phyloP scores from a whole-genome alignment of 2,329 filamentous ascomycete species.

The Cryphonectria japonica region DNA sequence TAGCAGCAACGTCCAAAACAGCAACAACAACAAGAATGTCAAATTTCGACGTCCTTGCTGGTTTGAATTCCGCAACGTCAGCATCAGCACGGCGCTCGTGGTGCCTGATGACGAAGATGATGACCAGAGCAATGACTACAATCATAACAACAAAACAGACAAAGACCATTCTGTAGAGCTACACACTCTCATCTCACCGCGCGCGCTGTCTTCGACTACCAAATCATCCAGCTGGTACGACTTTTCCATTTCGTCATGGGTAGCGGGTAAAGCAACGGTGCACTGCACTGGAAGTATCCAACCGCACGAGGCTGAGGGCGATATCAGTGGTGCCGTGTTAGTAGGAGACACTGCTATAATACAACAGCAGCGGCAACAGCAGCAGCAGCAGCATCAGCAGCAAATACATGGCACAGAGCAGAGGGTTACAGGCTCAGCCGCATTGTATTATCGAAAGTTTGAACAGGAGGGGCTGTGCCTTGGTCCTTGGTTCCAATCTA shows the following conservation, averaged over 20 bases:
- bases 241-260: slow-evolving; percentile 31
- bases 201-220: no score
- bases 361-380: neutral
- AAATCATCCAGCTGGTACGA: slow-evolving; percentile 25
- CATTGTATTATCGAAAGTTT: neutral
- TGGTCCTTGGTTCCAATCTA: neutral
- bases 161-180: neutral
- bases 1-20: neutral
- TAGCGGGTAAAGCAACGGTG: slow-evolving; percentile 13
- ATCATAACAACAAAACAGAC: neutral
- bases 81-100: neutral
- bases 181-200: no score
- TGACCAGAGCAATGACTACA: neutral
- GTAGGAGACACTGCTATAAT: neutral
- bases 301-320: no score
- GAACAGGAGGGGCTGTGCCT: neutral
- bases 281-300: slow-evolving; percentile 31
- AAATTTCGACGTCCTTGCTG: neutral
- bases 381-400: neutral
- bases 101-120: neutral
- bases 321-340: neutral
- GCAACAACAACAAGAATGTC: neutral
- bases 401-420: neutral
- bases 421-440: no score
- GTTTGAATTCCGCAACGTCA: neutral